These are phyloP conservation scores for Aschersonia sp. DNA, from an alignment of 2,329 filamentous ascomycete species.

Conservation along the genomic window DNA sequence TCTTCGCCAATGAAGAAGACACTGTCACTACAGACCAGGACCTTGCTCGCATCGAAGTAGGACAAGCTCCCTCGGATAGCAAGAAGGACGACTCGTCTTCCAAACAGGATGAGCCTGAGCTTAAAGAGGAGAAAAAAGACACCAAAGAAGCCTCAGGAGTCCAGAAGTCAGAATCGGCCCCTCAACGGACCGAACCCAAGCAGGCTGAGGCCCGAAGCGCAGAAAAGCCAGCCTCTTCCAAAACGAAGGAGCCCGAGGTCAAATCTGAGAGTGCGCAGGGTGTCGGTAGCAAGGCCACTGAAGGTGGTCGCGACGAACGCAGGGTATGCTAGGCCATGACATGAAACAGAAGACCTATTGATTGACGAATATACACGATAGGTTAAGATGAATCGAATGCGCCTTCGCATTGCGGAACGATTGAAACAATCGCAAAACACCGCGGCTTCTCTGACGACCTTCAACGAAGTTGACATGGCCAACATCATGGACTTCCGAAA, in stretches of 20 bases:
- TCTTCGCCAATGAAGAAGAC: conserved; percentile 84
- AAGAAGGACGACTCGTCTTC: conserved; percentile 23
- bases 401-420: conserved; percentile 88
- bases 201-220: conserved; percentile 13
- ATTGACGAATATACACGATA: conserved; percentile 17
- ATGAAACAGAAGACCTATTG: neutral
- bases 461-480: conserved; percentile 99
- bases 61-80: conserved; percentile 33
- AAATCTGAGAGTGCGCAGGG: conserved; percentile 8
- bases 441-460: conserved; percentile 89
- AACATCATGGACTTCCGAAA: conserved; percentile 94
- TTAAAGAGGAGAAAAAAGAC: conserved; percentile 7
- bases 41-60: conserved; percentile 71
- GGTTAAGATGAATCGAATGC: conserved; percentile 99
- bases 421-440: conserved; percentile 99
- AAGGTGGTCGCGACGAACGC: conserved; percentile 71
- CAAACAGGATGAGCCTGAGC: neutral
- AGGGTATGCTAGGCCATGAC: conserved; percentile 44
- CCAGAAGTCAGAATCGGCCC: neutral
- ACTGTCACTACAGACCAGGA: conserved; percentile 92
- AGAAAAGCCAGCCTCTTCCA: conserved; percentile 4
- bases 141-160: neutral
- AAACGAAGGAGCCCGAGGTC: conserved; percentile 13
- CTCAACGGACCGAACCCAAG: conserved; percentile 18
- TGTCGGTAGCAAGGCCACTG: conserved; percentile 14